Conservation (phyloP, 2,329 filamentous ascomycete genomes). For the Hyphodiscus sp. region DNA sequence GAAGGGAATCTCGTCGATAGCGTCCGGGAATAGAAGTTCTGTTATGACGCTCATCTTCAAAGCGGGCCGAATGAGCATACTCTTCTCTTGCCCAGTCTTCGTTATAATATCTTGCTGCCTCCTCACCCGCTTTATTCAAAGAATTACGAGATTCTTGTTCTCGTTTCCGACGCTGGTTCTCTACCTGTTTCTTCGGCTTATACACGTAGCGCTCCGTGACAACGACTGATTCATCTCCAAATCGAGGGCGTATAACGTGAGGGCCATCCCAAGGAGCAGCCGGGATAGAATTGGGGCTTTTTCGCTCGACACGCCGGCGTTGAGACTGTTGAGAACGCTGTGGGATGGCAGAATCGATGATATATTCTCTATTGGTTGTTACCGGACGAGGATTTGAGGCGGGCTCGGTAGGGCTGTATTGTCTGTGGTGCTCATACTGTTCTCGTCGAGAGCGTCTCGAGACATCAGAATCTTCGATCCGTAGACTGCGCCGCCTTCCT, state of each 20-base stretch:
- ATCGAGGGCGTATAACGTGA: conserved; percentile 6
- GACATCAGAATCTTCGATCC: conserved; percentile 2
- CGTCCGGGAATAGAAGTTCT: not conserved
- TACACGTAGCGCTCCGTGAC: conserved; percentile 14
- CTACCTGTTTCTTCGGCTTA: conserved; percentile 3
- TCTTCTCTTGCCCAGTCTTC: conserved; percentile 14
- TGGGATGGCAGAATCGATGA: not conserved
- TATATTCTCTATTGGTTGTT: no score
- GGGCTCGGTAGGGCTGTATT: no score
- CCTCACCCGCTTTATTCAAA: conserved; percentile 3
- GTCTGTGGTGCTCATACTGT: no score
- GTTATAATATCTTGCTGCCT: conserved; percentile 16
- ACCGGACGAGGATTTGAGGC: no score
- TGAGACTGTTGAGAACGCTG: not conserved
- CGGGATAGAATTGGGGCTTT: not conserved
- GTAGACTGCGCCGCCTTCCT: conserved; percentile 5
- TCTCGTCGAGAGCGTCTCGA: no score
- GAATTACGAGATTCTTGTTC: conserved; percentile 8
- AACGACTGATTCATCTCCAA: conserved; percentile 6
- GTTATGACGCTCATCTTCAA: not conserved
- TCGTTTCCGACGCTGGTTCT: conserved; percentile 9
- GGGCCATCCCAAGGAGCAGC: conserved; percentile 4
- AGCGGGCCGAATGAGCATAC: not conserved
- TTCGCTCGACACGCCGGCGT: conserved; percentile 13
- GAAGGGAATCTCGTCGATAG: conserved; percentile 8